Base-by-base conservation (phyloP, 2,329 filamentous ascomycete species). In the Trichophyton benhamiae region DNA sequence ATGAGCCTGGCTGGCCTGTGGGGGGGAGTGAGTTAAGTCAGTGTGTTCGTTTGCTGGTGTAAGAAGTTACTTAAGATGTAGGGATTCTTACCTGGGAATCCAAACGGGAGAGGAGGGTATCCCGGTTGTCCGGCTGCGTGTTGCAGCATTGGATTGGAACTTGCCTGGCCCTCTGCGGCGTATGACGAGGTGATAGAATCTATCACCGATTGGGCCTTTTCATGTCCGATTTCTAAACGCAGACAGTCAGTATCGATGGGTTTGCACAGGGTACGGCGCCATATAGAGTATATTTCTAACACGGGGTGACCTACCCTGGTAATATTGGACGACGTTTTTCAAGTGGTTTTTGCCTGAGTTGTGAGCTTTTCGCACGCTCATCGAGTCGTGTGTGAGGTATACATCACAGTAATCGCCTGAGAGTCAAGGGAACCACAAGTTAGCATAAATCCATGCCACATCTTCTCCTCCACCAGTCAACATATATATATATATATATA, bases 311-410 rank as follows among this genome's bases (percentile, higher is more conserved):
- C 17, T 77, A 91, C 88, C 91, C 78, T 97, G 91, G 76, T 99
- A 99, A 79, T 99, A 99, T 73, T 96, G 91, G 69, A 96, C 87
- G 33, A 99, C 94, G 76, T 99, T 99, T 71, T 94, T 89, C 65
- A 99, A 79, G 73, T 99, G 94, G 79, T 99, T 99, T 70, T 92
- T 86, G 65, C 94, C 94, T 73, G 85, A 88, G 80, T 99, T 99
- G 78, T 99, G 94, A 58, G 94, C 94, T 80, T 97, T 97, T 70
- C 94, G 91, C 77, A 99, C 94, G 78, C 91, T 96, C 92, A 97
- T 97, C 53, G 91, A 96, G 82, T 99, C 94, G 83, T 99, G 94
- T 68, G 94, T 99, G 69, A 99, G 88, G 83, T 99, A 99, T 76
- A 99, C 94, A 87, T 99, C 94, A 83, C 94, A 99, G 78, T 99